Conservation (phyloP, 228 moss, liverwort and hornwort genomes). For the Sphagnum fallax region DNA sequence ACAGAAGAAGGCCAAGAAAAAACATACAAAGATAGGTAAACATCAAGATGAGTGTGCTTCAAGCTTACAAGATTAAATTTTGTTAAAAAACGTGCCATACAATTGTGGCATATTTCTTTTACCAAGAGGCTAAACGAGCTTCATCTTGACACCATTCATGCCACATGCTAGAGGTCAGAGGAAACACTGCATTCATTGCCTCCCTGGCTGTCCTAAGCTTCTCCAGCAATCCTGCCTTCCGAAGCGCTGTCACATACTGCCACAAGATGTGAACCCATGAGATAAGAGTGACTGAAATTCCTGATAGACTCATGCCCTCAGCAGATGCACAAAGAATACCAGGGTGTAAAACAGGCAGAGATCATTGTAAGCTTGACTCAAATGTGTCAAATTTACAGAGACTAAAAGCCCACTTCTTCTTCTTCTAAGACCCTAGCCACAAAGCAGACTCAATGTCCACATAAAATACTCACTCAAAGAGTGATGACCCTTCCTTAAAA, state of each 20-base stretch:
- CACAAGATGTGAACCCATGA: constrained; percentile 5
- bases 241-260: constrained; percentile 71
- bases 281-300: not conserved
- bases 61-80: too few relatives aligned
- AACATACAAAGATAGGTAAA: too few relatives aligned
- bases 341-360: not conserved
- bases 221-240: constrained; percentile 65
- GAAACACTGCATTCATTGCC: constrained; percentile 77
- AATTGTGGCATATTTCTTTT: not conserved
- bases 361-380: not conserved
- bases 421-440: too few relatives aligned
- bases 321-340: not conserved
- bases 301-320: not conserved
- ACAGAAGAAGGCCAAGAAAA: not conserved
- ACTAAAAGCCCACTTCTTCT: too few relatives aligned
- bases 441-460: too few relatives aligned
- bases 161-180: constrained; percentile 84
- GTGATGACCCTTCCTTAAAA: not conserved
- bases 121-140: constrained; percentile 76
- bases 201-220: constrained; percentile 84
- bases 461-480: too few relatives aligned
- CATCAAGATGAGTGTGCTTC: too few relatives aligned
- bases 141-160: constrained; percentile 92
- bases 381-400: not conserved
- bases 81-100: too few relatives aligned